Conservation (phyloP, 108 stramenopile genomes). For the Cyclotella baltica region DNA sequence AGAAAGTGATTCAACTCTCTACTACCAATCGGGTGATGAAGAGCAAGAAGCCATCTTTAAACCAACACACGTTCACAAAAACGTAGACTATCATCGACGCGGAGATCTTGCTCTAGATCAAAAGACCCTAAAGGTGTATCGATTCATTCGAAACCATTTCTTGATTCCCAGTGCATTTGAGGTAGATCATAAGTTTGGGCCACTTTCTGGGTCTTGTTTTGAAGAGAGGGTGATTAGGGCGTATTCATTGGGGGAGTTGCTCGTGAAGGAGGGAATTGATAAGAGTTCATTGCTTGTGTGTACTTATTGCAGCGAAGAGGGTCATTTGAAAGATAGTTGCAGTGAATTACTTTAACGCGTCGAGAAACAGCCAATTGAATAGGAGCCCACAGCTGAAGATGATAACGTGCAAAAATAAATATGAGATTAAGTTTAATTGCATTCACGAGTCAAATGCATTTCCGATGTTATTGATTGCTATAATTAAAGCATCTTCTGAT, state of each 20-base stretch:
- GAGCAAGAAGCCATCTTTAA: conserved; percentile 35
- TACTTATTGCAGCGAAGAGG: conserved; percentile 54
- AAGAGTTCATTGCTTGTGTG: conserved; percentile 33
- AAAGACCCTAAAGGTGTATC: conserved; percentile 49
- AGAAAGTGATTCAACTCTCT: neutral
- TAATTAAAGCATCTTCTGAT: too few relatives aligned
- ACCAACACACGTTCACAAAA: conserved; percentile 69
- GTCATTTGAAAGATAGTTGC: conserved; percentile 44
- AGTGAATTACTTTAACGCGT: conserved; percentile 31
- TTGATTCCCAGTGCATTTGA: conserved; percentile 68
- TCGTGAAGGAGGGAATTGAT: conserved; percentile 23
- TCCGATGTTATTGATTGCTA: too few relatives aligned
- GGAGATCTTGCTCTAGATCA: conserved; percentile 49
- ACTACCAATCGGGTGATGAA: conserved; percentile 44
- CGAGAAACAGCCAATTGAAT: neutral
- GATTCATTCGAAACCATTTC: conserved; percentile 64
- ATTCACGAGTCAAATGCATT: too few relatives aligned
- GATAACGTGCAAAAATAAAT: neutral
- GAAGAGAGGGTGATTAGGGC: conserved; percentile 76
- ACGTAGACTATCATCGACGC: conserved; percentile 59
- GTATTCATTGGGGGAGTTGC: conserved; percentile 61
- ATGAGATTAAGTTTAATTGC: too few relatives aligned
- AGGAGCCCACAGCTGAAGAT: neutral
- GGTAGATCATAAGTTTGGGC: conserved; percentile 61
- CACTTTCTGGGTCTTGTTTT: conserved; percentile 71